Conservation (phyloP, 495 filamentous ascomycete genomes). For the Penicillium parvum region DNA sequence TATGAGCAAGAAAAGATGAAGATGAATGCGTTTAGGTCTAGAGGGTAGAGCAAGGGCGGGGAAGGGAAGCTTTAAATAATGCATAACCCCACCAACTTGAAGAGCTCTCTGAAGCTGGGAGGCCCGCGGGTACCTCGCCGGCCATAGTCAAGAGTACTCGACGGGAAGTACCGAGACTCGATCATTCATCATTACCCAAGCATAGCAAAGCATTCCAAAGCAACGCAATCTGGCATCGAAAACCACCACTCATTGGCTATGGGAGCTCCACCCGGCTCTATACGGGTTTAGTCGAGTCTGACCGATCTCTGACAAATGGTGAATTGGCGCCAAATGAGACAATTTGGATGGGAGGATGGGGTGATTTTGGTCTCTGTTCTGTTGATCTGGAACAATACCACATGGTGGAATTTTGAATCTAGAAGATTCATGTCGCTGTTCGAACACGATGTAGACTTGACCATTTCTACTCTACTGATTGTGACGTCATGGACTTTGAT, state of each 20-base stretch:
- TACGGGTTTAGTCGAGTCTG: slow-evolving; percentile 22
- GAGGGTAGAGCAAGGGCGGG: slow-evolving; percentile 4
- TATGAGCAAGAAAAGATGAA: background rate
- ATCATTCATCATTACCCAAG: slow-evolving; percentile 13
- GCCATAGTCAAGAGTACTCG: slow-evolving; percentile 1
- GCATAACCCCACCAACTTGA: slow-evolving; percentile 2
- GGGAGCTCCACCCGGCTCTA: slow-evolving; percentile 12
- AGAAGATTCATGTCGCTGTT: too few relatives aligned
- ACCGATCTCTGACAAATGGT: slow-evolving; percentile 39
- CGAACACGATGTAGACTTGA: too few relatives aligned
- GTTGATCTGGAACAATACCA: background rate
- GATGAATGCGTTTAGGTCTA: slow-evolving; percentile 2
- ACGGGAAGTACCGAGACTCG: background rate
- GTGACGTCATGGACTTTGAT: too few relatives aligned
- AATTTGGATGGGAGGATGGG: background rate
- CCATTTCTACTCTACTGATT: too few relatives aligned
- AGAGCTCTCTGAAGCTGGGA: too few relatives aligned
- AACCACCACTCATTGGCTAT: slow-evolving; percentile 22
- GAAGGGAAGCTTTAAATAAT: slow-evolving; percentile 7
- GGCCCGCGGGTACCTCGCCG: background rate
- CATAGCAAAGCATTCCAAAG: slow-evolving; percentile 10
- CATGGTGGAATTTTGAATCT: too few relatives aligned
- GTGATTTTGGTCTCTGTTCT: background rate
- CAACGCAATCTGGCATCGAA: slow-evolving; percentile 34
- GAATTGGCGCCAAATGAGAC: background rate